Conservation (phyloP, 495 filamentous ascomycete species). For the Halenospora varia region DNA sequence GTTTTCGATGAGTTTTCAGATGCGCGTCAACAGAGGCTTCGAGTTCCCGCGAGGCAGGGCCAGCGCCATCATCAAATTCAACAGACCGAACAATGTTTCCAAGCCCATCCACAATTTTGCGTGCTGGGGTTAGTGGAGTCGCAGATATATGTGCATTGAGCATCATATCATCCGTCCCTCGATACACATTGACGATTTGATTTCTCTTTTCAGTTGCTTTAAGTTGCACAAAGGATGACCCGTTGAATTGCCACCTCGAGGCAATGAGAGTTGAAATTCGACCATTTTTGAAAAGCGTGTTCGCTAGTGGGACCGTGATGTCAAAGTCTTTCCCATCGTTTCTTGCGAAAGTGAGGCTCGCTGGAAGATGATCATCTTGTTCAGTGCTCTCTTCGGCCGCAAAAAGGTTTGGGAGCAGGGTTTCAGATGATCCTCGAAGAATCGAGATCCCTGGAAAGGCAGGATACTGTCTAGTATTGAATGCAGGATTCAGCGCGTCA, state of each 20-base stretch:
- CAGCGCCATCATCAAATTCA: conserved; percentile 40
- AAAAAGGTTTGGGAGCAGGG: conserved; percentile 34
- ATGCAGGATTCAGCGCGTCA: no score
- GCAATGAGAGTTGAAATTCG: conserved; percentile 55
- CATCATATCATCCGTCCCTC: conserved; percentile 18
- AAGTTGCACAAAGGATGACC: conserved; percentile 14
- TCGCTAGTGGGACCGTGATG: conserved; percentile 61
- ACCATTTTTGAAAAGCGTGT: conserved; percentile 73
- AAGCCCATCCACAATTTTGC: conserved; percentile 61
- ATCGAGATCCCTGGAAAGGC: conserved; percentile 35
- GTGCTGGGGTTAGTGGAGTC: conserved; percentile 58
- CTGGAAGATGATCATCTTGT: background rate
- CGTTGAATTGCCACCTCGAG: conserved; percentile 45
- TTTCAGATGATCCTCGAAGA: conserved; percentile 26
- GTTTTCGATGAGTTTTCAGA: conserved; percentile 33
- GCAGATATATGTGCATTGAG: conserved; percentile 41
- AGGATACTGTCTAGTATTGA: no score
- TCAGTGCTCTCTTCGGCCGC: background rate
- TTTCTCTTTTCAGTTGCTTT: conserved; percentile 7
- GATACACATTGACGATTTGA: conserved; percentile 26
- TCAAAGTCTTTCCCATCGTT: conserved; percentile 21
- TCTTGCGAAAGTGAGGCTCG: conserved; percentile 17
- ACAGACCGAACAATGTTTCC: conserved; percentile 80
- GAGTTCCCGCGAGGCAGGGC: conserved; percentile 72
- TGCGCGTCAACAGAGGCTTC: conserved; percentile 61